Conservation (phyloP, 2,329 filamentous ascomycete genomes). For the Ophiostoma quercus region DNA sequence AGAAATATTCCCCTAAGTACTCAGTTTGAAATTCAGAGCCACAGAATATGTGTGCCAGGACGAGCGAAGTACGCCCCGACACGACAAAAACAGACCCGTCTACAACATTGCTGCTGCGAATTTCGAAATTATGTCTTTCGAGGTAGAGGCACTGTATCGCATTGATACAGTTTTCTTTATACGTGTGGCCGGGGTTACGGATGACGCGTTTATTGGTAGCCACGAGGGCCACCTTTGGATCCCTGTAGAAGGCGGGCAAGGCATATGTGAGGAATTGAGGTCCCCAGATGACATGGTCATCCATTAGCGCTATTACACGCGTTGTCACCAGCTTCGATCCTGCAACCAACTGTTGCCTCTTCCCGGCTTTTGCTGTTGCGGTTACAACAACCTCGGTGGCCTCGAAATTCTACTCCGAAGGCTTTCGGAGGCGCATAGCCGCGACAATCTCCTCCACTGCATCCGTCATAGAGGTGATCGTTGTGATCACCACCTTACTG, state of each 20-base stretch:
- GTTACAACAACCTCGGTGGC: constrained; percentile 33
- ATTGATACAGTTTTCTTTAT: constrained; percentile 43
- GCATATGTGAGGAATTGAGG: constrained; percentile 39
- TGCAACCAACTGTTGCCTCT: constrained; percentile 44
- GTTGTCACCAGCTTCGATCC: constrained; percentile 39
- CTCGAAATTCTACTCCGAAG: constrained; percentile 10
- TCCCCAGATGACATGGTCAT: constrained; percentile 52
- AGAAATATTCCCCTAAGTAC: constrained; percentile 49
- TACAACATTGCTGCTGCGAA: constrained; percentile 49
- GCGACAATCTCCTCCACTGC: neutral
- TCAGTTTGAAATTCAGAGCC: constrained; percentile 38
- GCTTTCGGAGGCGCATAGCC: neutral
- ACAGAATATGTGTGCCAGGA: constrained; percentile 48
- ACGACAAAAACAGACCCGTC: constrained; percentile 57
- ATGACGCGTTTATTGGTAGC: constrained; percentile 52
- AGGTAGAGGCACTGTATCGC: constrained; percentile 56
- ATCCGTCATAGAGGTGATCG: constrained; percentile 35
- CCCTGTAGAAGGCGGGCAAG: constrained; percentile 41
- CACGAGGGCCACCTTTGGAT: constrained; percentile 47
- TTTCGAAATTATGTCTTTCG: constrained; percentile 58
- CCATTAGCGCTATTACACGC: constrained; percentile 42
- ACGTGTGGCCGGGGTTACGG: constrained; percentile 32
- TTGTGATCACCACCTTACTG: constrained; percentile 41
- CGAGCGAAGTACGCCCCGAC: constrained; percentile 49
- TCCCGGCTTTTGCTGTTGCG: constrained; percentile 38